A percentile compares a stretch with the other conserved stretches of the same genome.
Conservation (phyloP, 805 yeast species). For the Monosporozyma aerobia region DNA sequence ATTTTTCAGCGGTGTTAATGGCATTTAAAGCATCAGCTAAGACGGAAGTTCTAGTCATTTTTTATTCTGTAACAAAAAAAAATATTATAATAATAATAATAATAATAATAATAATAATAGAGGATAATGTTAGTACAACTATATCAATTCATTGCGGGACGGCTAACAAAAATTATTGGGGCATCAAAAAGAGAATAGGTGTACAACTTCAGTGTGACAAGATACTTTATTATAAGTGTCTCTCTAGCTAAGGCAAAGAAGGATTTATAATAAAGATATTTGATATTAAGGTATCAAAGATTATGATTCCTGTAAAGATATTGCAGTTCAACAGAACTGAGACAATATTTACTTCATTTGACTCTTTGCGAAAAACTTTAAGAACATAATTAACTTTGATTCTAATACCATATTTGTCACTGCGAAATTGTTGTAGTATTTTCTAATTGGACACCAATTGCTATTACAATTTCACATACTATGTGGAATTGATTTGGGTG, state of each 20-base stretch:
- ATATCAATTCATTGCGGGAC: background rate
- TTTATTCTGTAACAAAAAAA: conserved; percentile 11
- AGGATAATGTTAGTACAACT: background rate
- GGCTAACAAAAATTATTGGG: background rate
- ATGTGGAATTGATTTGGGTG: background rate
- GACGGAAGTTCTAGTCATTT: conserved; percentile 96
- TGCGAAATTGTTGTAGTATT: background rate
- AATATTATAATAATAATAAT: background rate
- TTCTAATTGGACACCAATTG: background rate
- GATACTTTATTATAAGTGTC: background rate
- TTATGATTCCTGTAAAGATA: conserved; percentile 6
- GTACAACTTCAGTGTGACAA: background rate
- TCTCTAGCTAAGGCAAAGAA: background rate
- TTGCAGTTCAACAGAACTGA: conserved; percentile 10
- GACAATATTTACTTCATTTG: conserved; percentile 4
- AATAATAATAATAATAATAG: background rate
- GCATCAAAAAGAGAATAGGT: background rate
- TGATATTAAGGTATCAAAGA: conserved; percentile 12
- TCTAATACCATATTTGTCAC: conserved; percentile 3
- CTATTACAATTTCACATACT: background rate
- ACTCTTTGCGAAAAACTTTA: background rate
- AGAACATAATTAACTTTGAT: conserved; percentile 8
- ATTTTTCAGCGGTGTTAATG: conserved; percentile 97
- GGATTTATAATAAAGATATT: background rate
- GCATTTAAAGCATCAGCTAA: conserved; percentile 97